Evolutionary conservation across 1,139 yeast genomes (phyloP).

Genomic region (Diutina neorugosa): DNA sequence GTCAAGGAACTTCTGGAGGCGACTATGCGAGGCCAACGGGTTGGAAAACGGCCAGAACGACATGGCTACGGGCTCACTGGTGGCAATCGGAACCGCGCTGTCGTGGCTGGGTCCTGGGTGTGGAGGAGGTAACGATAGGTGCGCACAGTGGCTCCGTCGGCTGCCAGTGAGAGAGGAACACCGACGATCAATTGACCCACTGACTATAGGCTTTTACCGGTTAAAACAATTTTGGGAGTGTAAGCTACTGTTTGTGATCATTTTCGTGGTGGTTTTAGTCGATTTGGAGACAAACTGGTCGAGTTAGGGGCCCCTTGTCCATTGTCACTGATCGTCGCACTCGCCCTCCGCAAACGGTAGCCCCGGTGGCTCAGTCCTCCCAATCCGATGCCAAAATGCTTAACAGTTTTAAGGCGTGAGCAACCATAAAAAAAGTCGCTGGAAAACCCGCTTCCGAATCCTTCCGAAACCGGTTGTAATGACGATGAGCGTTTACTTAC

Average conservation of each 20-base stretch:
- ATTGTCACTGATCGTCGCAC: background rate
- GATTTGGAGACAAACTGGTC: background rate
- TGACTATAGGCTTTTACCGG: no score
- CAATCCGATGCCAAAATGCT: background rate
- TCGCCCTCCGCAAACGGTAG: background rate
- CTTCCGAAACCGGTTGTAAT: no score
- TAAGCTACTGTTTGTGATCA: background rate
- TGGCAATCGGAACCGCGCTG: background rate
- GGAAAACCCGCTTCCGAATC: no score
- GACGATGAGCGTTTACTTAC: no score
- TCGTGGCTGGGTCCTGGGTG: background rate
- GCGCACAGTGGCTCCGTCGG: background rate
- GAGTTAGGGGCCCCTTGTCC: background rate
- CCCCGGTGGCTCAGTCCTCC: background rate
- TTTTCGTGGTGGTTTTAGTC: background rate
- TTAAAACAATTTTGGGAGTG: no score
- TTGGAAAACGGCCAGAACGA: slow-evolving; percentile 40
- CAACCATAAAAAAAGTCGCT: background rate
- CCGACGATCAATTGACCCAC: background rate
- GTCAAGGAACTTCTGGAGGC: slow-evolving; percentile 32
- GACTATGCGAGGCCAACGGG: slow-evolving; percentile 26
- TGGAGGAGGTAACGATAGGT: no score
- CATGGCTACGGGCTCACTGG: slow-evolving; percentile 14
- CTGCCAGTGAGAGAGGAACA: background rate
- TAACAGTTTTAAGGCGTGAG: background rate